phyloP scores from a whole-genome alignment of 768 basidiomycete species.

The Calocybe cyanea region DNA sequence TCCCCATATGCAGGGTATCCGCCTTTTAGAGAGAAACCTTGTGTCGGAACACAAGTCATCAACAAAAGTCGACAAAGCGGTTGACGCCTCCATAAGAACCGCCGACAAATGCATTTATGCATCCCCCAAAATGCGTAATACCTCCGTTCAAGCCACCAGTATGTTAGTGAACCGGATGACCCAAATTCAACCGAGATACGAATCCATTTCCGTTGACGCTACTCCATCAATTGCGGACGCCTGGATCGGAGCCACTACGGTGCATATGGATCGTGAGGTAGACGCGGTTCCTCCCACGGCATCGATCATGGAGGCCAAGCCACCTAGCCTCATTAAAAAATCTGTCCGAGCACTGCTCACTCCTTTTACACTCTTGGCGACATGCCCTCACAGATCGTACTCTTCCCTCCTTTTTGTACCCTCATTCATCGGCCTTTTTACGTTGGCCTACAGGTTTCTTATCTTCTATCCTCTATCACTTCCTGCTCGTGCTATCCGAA shows the following conservation, averaged over 20 bases:
- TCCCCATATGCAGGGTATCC: conserved; percentile 68
- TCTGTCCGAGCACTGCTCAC: conserved; percentile 28
- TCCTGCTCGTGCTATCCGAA: conserved; percentile 36
- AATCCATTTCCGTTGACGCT: conserved; percentile 26
- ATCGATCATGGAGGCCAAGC: conserved; percentile 42
- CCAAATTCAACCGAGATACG: conserved; percentile 29
- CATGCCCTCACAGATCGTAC: conserved; percentile 15
- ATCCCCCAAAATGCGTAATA: conserved; percentile 25
- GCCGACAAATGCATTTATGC: conserved; percentile 29
- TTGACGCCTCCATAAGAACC: conserved; percentile 39
- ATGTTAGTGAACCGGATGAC: conserved; percentile 27
- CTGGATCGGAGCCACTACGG: conserved; percentile 16
- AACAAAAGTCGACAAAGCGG: conserved; percentile 41
- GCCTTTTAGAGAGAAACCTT: conserved; percentile 55
- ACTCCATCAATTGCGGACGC: conserved; percentile 19
- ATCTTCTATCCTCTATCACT: conserved; percentile 48
- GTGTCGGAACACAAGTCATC: conserved; percentile 16
- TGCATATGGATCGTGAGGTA: conserved; percentile 38
- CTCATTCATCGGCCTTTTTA: conserved; percentile 39
- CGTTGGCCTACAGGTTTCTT: conserved; percentile 45
- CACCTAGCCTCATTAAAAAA: conserved; percentile 3
- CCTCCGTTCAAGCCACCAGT: conserved; percentile 34
- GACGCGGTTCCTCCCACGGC: conserved; percentile 53
- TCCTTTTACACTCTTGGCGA: conserved; percentile 13
- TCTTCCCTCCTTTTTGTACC: conserved; percentile 31